Base-by-base conservation (phyloP, 176 grass and related monocot genomes). In the Raddia distichophylla region DNA sequence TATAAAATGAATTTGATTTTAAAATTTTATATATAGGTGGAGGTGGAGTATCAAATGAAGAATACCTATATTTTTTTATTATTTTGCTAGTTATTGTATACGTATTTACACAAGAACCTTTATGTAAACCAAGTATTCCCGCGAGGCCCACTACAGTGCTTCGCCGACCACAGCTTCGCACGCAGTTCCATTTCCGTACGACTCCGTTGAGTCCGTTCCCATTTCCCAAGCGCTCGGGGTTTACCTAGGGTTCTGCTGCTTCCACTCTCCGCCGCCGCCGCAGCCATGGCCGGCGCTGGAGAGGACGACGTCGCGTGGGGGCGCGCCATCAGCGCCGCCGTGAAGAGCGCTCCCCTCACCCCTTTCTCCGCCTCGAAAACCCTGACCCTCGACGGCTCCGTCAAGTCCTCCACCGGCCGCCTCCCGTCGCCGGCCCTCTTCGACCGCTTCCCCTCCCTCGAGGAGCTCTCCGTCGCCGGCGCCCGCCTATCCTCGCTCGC, bases 361-460 rank as follows among this genome's bases (percentile, higher is more conserved):
- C 17, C 81, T n/a, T 19, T 51, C 42, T 65, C 87, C 9, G 67
- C 77, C 5, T 84, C 80, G 15, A 88, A 88, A 66, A 44, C 86
- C 18, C 92, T 94, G 33, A 76, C 83, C 57, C 92, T 91, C 37
- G 92, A 94, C 78, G 84, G 92, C 81, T 55, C 77, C 69, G 74
- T 94, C 57, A 94, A 89, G 78, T 91, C 77, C 73, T 12, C 80
- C 43, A 83, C 79, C 13, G 89, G 89, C 50, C 81, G 84, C 60
- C 89, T 94, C 44, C 89, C 92, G 3, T 86, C 89, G 10, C 63
- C 92, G 5, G 55, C 77, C 0, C 76, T 94, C 57, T 45, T 94
- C 52, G 79, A 86, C 63, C 81, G 73, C 34, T 56, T 89, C 54
- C 59, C 60, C 0, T 75, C 84, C 6, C 86, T 94, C 14, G 89